Percentiles rank a stretch among this genome's conserved stretches.
Evolutionary conservation across 1,139 yeast genomes (phyloP).

Genomic region (Magnusiomyces clavatus): DNA sequence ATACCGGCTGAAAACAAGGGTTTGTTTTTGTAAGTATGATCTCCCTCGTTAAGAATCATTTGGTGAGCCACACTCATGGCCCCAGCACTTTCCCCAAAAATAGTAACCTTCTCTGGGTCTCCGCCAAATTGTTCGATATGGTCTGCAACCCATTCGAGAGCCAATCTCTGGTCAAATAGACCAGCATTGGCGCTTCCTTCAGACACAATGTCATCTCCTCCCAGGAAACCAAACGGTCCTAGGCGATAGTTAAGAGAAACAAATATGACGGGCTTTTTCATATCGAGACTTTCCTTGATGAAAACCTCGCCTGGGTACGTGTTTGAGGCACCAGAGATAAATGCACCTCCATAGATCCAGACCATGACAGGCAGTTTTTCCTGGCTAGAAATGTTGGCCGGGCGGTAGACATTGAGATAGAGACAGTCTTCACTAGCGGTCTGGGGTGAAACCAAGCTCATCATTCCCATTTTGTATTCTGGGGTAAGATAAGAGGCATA

Average conservation of each 20-base stretch:
- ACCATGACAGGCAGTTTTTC: slow-evolving; percentile 21
- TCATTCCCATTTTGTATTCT: neutral
- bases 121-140: slow-evolving; percentile 30
- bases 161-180: slow-evolving; percentile 27
- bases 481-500: neutral
- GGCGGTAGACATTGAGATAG: slow-evolving; percentile 24
- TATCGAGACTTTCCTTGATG: slow-evolving; percentile 17
- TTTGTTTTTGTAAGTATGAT: slow-evolving; percentile 8
- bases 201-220: slow-evolving; percentile 17
- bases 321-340: slow-evolving; percentile 18
- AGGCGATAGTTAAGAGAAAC: slow-evolving; percentile 24
- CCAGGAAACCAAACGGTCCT: slow-evolving; percentile 27
- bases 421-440: slow-evolving; percentile 22
- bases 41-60: slow-evolving; percentile 17
- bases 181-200: slow-evolving; percentile 23
- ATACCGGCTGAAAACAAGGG: slow-evolving; percentile 24
- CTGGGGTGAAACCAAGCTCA: neutral
- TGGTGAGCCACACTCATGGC: slow-evolving; percentile 26
- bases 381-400: slow-evolving; percentile 8
- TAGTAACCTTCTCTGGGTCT: slow-evolving; percentile 24
- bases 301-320: slow-evolving; percentile 12
- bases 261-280: slow-evolving; percentile 15
- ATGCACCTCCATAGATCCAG: slow-evolving; percentile 31
- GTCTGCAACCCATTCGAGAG: slow-evolving; percentile 29
- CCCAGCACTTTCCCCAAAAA: slow-evolving; percentile 32